phyloP scores from a whole-genome alignment of 805 yeast genomes.

The Yarrowia deformans region DNA sequence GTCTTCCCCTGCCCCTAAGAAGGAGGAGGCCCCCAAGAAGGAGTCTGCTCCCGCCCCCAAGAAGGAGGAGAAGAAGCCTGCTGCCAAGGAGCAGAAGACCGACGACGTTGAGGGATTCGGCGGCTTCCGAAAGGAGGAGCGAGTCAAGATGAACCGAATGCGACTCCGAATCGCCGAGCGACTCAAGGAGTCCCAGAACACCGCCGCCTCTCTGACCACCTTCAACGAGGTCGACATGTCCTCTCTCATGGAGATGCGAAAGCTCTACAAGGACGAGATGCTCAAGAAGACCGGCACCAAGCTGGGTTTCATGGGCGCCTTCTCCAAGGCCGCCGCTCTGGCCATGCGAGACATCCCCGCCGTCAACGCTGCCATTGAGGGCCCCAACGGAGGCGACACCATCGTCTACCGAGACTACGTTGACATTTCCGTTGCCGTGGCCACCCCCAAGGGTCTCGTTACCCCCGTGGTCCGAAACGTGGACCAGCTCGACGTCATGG shows the following conservation, averaged over 20 bases:
- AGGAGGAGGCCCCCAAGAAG: constrained; percentile 48
- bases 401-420: constrained; percentile 95
- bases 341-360: constrained; percentile 96
- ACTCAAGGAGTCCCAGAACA: constrained; percentile 98
- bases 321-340: constrained; percentile 88
- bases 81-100: constrained; percentile 45
- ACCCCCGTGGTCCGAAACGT: constrained; percentile 98
- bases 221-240: constrained; percentile 99
- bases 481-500: constrained; percentile 86
- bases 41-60: constrained; percentile 39
- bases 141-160: constrained; percentile 99
- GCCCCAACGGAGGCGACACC: constrained; percentile 72
- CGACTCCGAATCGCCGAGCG: constrained; percentile 98
- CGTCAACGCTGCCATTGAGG: constrained; percentile 92
- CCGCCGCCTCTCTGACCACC: constrained; percentile 97
- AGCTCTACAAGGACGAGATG: constrained; percentile 94
- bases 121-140: constrained; percentile 84
- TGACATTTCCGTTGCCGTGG: constrained; percentile 95
- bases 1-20: constrained; percentile 41
- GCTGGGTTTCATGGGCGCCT: constrained; percentile 98
- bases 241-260: constrained; percentile 89
- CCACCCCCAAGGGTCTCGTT: constrained; percentile 98
- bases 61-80: constrained; percentile 43
- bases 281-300: constrained; percentile 92
- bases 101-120: constrained; percentile 51